Evolutionary conservation across 257 asterid genomes (phyloP).

Genomic region (Scutellaria baicalensis): DNA sequence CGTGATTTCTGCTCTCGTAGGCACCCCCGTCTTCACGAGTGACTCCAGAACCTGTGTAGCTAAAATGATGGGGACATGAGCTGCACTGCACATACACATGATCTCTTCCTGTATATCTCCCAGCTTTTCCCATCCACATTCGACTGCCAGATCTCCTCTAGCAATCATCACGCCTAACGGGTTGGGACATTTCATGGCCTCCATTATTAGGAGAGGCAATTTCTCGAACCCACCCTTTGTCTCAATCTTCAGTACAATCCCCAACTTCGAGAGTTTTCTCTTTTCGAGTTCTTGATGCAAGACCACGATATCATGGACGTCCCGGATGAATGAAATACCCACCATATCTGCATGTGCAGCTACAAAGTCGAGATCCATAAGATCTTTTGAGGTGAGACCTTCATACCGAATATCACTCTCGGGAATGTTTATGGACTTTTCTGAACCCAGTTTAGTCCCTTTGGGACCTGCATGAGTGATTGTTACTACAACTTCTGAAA

Average conservation of each 20-base stretch:
- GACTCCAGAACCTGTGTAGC: conserved; percentile 76
- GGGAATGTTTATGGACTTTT: conserved; percentile 70
- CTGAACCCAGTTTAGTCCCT: conserved; percentile 67
- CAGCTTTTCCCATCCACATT: conserved; percentile 77
- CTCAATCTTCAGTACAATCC: conserved; percentile 62
- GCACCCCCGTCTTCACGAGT: conserved; percentile 57
- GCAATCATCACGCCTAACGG: conserved; percentile 74
- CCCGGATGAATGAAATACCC: conserved; percentile 61
- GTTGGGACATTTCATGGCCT: conserved; percentile 57
- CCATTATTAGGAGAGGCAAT: conserved; percentile 47
- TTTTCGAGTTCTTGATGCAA: conserved; percentile 56
- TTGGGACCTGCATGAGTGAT: conserved; percentile 61
- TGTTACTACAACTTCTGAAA: conserved; percentile 56
- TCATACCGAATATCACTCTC: conserved; percentile 56
- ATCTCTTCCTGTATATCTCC: conserved; percentile 64
- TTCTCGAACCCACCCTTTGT: conserved; percentile 63
- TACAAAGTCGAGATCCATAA: conserved; percentile 64
- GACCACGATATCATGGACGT: conserved; percentile 42
- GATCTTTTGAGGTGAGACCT: conserved; percentile 73
- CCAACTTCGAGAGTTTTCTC: conserved; percentile 37
- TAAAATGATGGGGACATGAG: conserved; percentile 59
- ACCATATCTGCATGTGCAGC: conserved; percentile 68
- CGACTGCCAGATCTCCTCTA: conserved; percentile 81
- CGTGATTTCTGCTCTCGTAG: conserved; percentile 61
- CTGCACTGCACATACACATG: conserved; percentile 47